phyloP scores from a whole-genome alignment of 305 asterid genomes.

The Withania somnifera region DNA sequence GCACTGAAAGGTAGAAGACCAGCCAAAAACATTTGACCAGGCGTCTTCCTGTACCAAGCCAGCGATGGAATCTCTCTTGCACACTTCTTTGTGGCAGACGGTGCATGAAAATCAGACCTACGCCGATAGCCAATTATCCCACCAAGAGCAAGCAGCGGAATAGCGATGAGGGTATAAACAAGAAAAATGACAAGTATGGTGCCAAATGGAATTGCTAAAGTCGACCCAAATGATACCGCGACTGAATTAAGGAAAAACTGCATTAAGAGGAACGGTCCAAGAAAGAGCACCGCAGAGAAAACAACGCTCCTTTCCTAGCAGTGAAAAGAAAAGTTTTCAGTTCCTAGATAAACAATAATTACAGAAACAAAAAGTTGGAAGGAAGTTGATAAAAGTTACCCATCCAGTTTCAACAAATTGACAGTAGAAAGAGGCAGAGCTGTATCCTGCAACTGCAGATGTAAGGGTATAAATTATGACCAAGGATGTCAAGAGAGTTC shows the following conservation, averaged over 20 bases:
- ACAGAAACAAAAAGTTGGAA: not conserved
- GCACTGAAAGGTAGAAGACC: slow-evolving; percentile 86
- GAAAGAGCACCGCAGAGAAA: slow-evolving; percentile 45
- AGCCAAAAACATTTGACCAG: slow-evolving; percentile 66
- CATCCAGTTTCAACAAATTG: slow-evolving; percentile 54
- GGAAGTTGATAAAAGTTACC: slow-evolving; percentile 30
- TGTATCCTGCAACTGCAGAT: slow-evolving; percentile 66
- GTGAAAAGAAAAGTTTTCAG: slow-evolving; percentile 12
- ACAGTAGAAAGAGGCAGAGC: slow-evolving; percentile 56
- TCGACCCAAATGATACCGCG: slow-evolving; percentile 41
- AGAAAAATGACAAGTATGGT: slow-evolving; percentile 43
- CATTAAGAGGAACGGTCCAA: slow-evolving; percentile 37
- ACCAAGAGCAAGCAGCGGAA: slow-evolving; percentile 56
- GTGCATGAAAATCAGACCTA: slow-evolving; percentile 33
- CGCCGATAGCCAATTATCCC: slow-evolving; percentile 47
- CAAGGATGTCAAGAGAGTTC: slow-evolving; percentile 42
- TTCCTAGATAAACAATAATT: not conserved
- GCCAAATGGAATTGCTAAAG: slow-evolving; percentile 66
- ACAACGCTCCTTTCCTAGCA: slow-evolving; percentile 43
- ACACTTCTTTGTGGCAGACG: slow-evolving; percentile 36
- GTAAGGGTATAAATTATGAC: slow-evolving; percentile 51
- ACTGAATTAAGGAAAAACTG: slow-evolving; percentile 44
- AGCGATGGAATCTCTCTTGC: slow-evolving; percentile 46
- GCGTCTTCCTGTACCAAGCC: slow-evolving; percentile 59
- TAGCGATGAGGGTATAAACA: slow-evolving; percentile 36